Conservation (phyloP, 2,329 filamentous ascomycete genomes). For the Curvularia sp. region DNA sequence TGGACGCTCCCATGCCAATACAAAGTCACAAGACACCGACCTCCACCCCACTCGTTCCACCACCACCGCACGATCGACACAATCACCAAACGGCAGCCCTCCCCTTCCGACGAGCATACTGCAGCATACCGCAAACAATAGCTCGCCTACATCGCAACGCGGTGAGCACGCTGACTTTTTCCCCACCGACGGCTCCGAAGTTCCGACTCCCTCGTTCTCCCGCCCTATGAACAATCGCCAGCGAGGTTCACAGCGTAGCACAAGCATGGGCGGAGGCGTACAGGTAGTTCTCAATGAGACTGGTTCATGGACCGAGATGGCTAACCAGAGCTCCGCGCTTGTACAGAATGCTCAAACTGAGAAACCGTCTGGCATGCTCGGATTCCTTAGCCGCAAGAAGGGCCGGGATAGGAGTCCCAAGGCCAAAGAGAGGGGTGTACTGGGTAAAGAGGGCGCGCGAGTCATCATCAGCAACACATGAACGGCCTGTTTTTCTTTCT, state of each 20-base stretch:
- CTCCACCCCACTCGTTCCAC: conserved; percentile 48
- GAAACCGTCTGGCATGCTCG: conserved; percentile 80
- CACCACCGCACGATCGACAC: conserved; percentile 52
- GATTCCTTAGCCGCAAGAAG: conserved; percentile 88
- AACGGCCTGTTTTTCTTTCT: conserved; percentile 13
- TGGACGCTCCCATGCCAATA: conserved; percentile 40
- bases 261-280: conserved; percentile 81
- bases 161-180: conserved; percentile 48
- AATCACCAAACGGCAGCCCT: conserved; percentile 58
- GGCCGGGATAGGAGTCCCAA: conserved; percentile 91
- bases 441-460: conserved; percentile 93
- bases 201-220: conserved; percentile 45
- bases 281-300: conserved; percentile 90
- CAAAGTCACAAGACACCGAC: conserved; percentile 50
- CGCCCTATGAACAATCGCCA: conserved; percentile 56
- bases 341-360: conserved; percentile 54
- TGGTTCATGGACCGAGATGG: conserved; percentile 90
- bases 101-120: conserved; percentile 47
- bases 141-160: conserved; percentile 46
- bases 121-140: conserved; percentile 32
- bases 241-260: conserved; percentile 71
- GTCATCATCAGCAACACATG: conserved; percentile 57
- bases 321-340: conserved; percentile 80
- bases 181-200: conserved; percentile 40
- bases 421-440: conserved; percentile 88